These are phyloP conservation scores for Cryptococcus sp. DNA, from an alignment of 1,284 basidiomycete species.

Conservation along the genomic window DNA sequence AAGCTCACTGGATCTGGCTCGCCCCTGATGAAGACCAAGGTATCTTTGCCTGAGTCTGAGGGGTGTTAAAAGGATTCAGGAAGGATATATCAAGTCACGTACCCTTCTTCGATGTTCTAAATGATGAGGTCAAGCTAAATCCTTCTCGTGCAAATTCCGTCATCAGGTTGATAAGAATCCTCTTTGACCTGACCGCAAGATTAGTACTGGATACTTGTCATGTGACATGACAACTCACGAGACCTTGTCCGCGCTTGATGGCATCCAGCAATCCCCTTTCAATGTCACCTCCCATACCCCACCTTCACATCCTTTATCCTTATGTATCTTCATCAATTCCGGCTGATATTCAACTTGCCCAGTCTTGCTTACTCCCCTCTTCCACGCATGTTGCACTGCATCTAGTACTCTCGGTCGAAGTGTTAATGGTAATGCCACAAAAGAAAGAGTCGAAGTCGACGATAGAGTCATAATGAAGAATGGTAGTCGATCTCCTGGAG, in stretches of 20 bases:
- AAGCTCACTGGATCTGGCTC: constrained; percentile 31
- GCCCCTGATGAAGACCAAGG: constrained; percentile 30
- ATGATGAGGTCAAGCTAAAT: constrained; percentile 33
- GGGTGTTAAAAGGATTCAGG: background rate
- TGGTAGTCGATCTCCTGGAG: constrained; percentile 21
- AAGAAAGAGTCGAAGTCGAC: constrained; percentile 33
- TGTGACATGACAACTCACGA: constrained; percentile 26
- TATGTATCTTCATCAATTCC: constrained; percentile 38
- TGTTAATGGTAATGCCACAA: constrained; percentile 34
- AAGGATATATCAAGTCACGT: background rate
- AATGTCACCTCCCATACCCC: constrained; percentile 43
- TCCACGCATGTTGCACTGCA: constrained; percentile 34
- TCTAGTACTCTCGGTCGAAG: constrained; percentile 31
- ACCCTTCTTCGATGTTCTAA: constrained; percentile 39
- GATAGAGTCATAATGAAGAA: constrained; percentile 42
- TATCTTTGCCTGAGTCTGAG: constrained; percentile 42
- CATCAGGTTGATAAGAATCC: constrained; percentile 41
- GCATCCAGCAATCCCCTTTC: constrained; percentile 39
- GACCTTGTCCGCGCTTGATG: constrained; percentile 36
- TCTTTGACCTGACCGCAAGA: constrained; percentile 26
- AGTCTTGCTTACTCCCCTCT: constrained; percentile 26
- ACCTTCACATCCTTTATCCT: constrained; percentile 39
- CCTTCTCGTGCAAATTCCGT: constrained; percentile 36
- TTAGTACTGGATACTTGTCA: background rate
- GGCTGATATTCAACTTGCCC: constrained; percentile 36